phyloP scores from a whole-genome alignment of 345 rosid genomes.

The Heritiera fomes region DNA sequence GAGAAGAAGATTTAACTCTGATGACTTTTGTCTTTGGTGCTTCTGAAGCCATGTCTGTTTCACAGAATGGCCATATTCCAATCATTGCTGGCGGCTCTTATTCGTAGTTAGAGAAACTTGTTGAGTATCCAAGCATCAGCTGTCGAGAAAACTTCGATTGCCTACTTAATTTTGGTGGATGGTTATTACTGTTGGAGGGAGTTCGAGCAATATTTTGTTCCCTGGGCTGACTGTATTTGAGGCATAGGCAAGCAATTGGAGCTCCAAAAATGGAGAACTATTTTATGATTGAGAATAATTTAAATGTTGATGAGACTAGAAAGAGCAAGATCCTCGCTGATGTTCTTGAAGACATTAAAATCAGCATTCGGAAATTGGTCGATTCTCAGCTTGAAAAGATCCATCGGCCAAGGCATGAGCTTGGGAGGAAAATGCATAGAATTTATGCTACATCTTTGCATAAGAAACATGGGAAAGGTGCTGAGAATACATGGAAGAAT shows the following conservation, averaged over 20 bases:
- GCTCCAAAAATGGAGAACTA: background rate
- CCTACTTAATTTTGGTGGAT: background rate
- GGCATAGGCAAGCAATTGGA: background rate
- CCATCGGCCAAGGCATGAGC: background rate
- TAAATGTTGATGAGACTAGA: background rate
- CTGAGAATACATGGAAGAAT: background rate
- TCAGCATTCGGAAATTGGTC: background rate
- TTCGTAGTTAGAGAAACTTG: background rate
- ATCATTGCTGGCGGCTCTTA: background rate
- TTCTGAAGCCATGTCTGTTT: background rate
- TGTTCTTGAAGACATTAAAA: background rate
- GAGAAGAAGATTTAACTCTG: background rate
- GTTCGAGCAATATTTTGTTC: background rate
- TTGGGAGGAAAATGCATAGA: background rate
- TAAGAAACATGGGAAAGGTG: background rate
- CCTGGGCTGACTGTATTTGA: background rate
- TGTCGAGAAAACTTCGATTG: background rate
- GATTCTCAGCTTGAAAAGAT: background rate
- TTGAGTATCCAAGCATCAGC: background rate
- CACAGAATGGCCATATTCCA: background rate
- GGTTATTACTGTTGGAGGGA: background rate
- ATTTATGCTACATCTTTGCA: background rate
- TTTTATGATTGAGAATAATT: background rate
- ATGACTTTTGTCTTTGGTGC: background rate
- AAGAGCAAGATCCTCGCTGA: background rate